phyloP scores from a whole-genome alignment of 2,329 filamentous ascomycete species.

The Triangularia verruculosa region DNA sequence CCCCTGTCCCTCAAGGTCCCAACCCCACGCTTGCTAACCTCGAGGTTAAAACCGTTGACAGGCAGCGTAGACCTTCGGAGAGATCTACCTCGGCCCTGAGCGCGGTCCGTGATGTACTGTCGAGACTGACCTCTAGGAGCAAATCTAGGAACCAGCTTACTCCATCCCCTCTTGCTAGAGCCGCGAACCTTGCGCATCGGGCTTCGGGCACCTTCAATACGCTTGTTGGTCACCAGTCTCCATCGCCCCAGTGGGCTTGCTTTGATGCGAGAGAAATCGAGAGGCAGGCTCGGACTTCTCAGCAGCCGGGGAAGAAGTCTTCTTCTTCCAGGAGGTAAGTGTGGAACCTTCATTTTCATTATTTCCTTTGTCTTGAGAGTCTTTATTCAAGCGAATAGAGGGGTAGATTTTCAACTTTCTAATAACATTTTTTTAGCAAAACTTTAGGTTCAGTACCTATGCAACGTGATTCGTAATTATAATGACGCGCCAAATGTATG shows the following conservation, averaged over 20 bases:
- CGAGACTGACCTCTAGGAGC: not conserved
- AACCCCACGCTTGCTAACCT: not conserved
- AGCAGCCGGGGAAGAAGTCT: not conserved
- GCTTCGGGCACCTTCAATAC: not conserved
- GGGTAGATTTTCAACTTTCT: not conserved
- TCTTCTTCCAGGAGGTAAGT: not conserved
- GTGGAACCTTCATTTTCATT: not conserved
- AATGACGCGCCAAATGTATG: no score
- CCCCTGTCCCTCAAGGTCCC: not conserved
- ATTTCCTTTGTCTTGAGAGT: not conserved
- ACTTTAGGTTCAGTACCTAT: no score
- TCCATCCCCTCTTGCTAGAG: not conserved
- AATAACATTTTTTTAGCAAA: no score
- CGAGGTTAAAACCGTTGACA: not conserved
- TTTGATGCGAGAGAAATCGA: not conserved
- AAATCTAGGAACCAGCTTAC: not conserved
- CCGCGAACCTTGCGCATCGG: not conserved
- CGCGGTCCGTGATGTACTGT: not conserved
- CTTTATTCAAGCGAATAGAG: not conserved
- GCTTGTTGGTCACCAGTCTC: not conserved
- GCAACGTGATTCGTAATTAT: no score
- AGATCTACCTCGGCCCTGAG: not conserved
- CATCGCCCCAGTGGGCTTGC: not conserved
- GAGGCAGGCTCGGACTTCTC: not conserved
- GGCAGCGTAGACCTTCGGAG: not conserved